A percentile compares a stretch with the other conserved stretches of the same genome.
Evolutionary conservation across 1,139 yeast genomes (phyloP).

Genomic region (Geotrichum carabidarum): DNA sequence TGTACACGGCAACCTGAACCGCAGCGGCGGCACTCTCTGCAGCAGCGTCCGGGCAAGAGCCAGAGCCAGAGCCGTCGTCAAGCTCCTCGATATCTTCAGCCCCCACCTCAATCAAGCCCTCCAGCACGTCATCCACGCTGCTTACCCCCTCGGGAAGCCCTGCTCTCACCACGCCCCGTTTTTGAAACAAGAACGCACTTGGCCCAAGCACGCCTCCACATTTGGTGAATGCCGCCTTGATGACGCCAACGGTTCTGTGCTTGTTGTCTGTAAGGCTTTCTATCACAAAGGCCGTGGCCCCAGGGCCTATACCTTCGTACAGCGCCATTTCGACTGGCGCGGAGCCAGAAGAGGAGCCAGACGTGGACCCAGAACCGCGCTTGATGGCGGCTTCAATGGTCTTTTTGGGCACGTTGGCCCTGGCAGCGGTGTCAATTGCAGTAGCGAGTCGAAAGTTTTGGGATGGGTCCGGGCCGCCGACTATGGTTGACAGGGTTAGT

Average conservation of each 20-base stretch:
- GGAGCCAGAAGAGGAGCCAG: conserved; percentile 34
- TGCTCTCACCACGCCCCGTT: conserved; percentile 65
- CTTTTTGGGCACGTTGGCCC: conserved; percentile 73
- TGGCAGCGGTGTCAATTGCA: conserved; percentile 72
- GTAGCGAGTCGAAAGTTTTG: conserved; percentile 66
- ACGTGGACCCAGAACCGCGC: conserved; percentile 65
- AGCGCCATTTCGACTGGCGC: conserved; percentile 44
- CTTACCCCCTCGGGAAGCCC: conserved; percentile 39
- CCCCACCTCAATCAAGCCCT: conserved; percentile 69
- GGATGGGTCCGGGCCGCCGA: conserved; percentile 57
- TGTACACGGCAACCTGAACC: conserved; percentile 33
- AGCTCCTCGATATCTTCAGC: conserved; percentile 72
- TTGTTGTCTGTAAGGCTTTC: conserved; percentile 88
- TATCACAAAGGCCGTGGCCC: conserved; percentile 77
- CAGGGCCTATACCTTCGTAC: conserved; percentile 94
- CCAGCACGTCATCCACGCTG: conserved; percentile 56
- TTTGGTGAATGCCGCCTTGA: conserved; percentile 71
- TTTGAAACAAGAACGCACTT: conserved; percentile 68
- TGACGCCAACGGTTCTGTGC: conserved; percentile 69
- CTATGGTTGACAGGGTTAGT: conserved; percentile 21
- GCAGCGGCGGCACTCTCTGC: conserved; percentile 30
- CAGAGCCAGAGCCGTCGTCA: no score
- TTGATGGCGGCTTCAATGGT: conserved; percentile 82
- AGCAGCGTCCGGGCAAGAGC: conserved; percentile 21
- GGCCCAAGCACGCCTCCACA: conserved; percentile 65